Percentiles rank a stretch among this genome's conserved stretches.
Evolutionary conservation across 2,329 filamentous ascomycete species (phyloP).

Genomic region (Sarocladium oryzae): DNA sequence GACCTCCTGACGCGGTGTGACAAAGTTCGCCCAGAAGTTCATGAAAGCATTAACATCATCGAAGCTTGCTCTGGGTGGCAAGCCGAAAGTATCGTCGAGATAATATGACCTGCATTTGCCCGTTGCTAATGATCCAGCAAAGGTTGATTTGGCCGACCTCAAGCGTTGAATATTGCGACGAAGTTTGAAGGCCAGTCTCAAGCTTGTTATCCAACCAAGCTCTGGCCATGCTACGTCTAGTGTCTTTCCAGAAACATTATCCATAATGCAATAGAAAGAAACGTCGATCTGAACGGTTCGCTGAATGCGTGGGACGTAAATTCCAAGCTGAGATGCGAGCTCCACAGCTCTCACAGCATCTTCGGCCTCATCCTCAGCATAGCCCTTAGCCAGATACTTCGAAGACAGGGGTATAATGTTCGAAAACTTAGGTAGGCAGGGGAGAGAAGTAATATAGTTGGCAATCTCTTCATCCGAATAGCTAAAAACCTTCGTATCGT

Average conservation of each 20-base stretch:
- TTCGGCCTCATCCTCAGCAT: constrained; percentile 8
- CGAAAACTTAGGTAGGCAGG: constrained; percentile 9
- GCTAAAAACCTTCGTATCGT: constrained; percentile 10
- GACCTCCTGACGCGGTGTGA: constrained; percentile 9
- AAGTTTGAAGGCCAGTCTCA: constrained; percentile 13
- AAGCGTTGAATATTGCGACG: constrained; percentile 11
- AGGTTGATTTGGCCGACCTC: constrained; percentile 9
- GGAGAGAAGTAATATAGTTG: constrained; percentile 11
- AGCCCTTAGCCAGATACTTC: constrained; percentile 14
- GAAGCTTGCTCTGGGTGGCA: constrained; percentile 10
- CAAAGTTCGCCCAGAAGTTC: constrained; percentile 13
- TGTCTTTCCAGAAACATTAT: constrained; percentile 10
- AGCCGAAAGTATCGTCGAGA: constrained; percentile 11
- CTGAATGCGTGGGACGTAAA: constrained; percentile 10
- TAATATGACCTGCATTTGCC: constrained; percentile 12
- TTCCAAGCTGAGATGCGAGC: constrained; percentile 11
- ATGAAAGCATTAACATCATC: constrained; percentile 11
- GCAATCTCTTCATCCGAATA: constrained; percentile 10
- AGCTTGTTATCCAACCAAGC: constrained; percentile 11
- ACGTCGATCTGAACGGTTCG: constrained; percentile 8
- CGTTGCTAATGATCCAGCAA: constrained; percentile 11
- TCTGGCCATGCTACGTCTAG: constrained; percentile 10
- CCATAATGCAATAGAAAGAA: constrained; percentile 12
- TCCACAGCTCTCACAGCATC: constrained; percentile 11
- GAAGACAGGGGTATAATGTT: constrained; percentile 12